These are phyloP conservation scores for Melastoma candidum DNA, from an alignment of 441 rosid genomes.

Conservation along the genomic window DNA sequence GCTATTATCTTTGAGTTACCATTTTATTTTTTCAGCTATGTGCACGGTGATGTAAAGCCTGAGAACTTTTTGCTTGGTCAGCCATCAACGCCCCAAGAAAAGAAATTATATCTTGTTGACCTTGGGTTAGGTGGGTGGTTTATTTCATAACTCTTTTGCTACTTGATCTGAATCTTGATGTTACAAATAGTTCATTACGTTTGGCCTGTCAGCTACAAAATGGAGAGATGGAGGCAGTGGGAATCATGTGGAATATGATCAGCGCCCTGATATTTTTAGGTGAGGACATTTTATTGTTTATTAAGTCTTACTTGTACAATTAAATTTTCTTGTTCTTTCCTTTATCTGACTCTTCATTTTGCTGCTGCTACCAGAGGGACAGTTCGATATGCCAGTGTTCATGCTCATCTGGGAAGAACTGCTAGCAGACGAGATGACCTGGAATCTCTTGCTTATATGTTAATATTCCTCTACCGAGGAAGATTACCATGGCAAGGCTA, in stretches of 20 bases:
- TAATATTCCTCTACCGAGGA: conserved; percentile 83
- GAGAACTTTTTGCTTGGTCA: conserved; percentile 98
- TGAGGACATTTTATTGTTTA: conserved; percentile 20
- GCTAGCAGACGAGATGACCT: conserved; percentile 98
- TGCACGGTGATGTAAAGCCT: conserved; percentile 99
- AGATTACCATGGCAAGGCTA: conserved; percentile 99
- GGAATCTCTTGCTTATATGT: conserved; percentile 93
- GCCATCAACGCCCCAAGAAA: conserved; percentile 87
- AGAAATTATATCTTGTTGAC: conserved; percentile 92
- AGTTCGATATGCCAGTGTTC: conserved; percentile 96
- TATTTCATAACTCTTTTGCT: conserved; percentile 5
- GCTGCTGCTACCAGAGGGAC: conserved; percentile 39
- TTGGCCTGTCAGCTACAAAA: conserved; percentile 68
- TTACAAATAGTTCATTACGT: background rate
- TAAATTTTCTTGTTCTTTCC: background rate
- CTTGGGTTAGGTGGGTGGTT: conserved; percentile 69
- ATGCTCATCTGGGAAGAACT: conserved; percentile 96
- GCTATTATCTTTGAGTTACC: conserved; percentile 8
- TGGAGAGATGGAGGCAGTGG: conserved; percentile 84
- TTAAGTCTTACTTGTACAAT: conserved; percentile 2
- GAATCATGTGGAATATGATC: conserved; percentile 90
- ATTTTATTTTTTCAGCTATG: conserved; percentile 51
- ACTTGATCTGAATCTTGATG: conserved; percentile 8
- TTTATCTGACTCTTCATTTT: conserved; percentile 10
- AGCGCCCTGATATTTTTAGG: conserved; percentile 99